These are phyloP conservation scores for Pythium phragmitis DNA, from an alignment of 352 stramenopile species.

Conservation along the genomic window DNA sequence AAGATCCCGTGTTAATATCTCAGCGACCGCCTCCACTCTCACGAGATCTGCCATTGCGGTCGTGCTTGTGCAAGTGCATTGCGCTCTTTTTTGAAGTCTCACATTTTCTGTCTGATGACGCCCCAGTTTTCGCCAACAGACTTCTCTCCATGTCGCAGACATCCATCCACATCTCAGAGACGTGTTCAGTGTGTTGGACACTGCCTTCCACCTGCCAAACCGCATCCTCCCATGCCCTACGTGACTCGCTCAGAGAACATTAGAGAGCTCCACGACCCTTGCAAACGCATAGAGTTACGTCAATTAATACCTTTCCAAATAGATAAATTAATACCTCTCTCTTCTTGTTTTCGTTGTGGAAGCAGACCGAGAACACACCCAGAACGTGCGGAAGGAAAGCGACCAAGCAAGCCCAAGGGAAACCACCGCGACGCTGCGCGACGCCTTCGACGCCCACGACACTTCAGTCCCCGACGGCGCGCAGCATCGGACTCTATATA, in stretches of 20 bases:
- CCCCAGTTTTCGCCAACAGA: background rate
- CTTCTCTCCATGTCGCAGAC: slow-evolving; percentile 18
- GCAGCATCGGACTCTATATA: too few relatives aligned
- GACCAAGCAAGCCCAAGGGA: slow-evolving; percentile 7
- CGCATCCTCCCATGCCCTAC: slow-evolving; percentile 5
- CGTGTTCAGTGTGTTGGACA: slow-evolving; percentile 29
- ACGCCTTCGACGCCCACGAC: background rate
- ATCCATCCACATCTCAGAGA: slow-evolving; percentile 14
- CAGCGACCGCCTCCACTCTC: too few relatives aligned
- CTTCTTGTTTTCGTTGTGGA: slow-evolving; percentile 12
- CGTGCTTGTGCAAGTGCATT: too few relatives aligned
- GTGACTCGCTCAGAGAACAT: too few relatives aligned
- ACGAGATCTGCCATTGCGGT: too few relatives aligned
- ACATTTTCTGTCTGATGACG: slow-evolving; percentile 1
- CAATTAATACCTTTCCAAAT: background rate
- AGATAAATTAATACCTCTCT: background rate
- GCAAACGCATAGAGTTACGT: background rate
- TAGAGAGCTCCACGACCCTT: too few relatives aligned
- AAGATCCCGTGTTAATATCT: too few relatives aligned
- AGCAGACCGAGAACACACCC: slow-evolving; percentile 18
- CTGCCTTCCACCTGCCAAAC: slow-evolving; percentile 16
- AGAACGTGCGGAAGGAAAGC: slow-evolving; percentile 14
- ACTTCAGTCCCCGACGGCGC: background rate
- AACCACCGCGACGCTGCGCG: slow-evolving; percentile 8
- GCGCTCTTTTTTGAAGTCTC: background rate